Conservation (phyloP, 192 early-diverging fungal genomes). For the Umbelopsis sp. region DNA sequence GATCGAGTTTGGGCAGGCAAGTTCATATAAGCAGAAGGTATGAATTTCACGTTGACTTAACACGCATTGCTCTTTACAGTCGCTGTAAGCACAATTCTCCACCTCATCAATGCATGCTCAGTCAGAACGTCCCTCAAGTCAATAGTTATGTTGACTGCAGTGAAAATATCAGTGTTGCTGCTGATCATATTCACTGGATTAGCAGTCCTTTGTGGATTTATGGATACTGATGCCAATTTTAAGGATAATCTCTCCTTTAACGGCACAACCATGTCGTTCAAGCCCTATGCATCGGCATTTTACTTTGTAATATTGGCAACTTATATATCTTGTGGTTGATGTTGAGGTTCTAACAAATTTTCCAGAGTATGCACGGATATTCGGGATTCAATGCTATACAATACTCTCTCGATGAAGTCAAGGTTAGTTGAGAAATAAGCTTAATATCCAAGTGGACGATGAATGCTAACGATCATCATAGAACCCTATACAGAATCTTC, state of each 20-base stretch:
- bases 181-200: slow-evolving; percentile 24
- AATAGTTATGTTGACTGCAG: slow-evolving; percentile 23
- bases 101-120: slow-evolving; percentile 24
- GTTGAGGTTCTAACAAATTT: not conserved
- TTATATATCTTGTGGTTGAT: not conserved
- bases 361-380: slow-evolving; percentile 33
- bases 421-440: not conserved
- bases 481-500: slow-evolving; percentile 33
- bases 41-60: not conserved
- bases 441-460: not conserved
- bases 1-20: slow-evolving; percentile 37
- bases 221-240: slow-evolving; percentile 26
- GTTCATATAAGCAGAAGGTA: not conserved
- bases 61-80: not conserved
- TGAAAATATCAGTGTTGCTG: slow-evolving; percentile 29
- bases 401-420: slow-evolving; percentile 37
- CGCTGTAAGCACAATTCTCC: slow-evolving; percentile 21
- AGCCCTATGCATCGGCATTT: slow-evolving; percentile 34
- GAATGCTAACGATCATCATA: not conserved
- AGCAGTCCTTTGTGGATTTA: slow-evolving; percentile 1
- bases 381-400: slow-evolving; percentile 35
- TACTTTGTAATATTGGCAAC: slow-evolving; percentile 28
- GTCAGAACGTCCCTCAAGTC: slow-evolving; percentile 27
- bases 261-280: slow-evolving; percentile 13
- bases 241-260: slow-evolving; percentile 30